Base-by-base conservation (phyloP, 148 eudicot genomes). In the Arctostaphylos glauca region DNA sequence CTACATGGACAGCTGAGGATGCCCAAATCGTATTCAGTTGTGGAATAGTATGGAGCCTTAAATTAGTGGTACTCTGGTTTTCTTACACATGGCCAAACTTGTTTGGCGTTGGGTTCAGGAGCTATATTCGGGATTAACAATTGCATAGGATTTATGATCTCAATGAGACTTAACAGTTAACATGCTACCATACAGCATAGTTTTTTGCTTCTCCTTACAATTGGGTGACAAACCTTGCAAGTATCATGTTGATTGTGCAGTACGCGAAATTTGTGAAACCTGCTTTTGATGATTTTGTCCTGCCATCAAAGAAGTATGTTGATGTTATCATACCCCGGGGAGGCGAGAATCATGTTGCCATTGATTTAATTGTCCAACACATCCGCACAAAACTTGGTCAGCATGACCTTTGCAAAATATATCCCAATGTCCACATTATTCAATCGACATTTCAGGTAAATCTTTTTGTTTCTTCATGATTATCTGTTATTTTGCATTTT, bases 321-420 rank as follows among this genome's bases (percentile, higher is more conserved):
- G 98, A 95, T 89, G 98, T 95, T 76, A 95, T 95, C 87, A 95
- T 95, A 82, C 98, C 98, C 64, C 91, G 97, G 74, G 98, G 98
- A 81, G 98, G 96, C 85, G 98, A 95, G 79, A 95, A 95, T 90
- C 98, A 93, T 83, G 98, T 95, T 67, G 98, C 98, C 25, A 88
- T 95, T 89, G 96, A 95, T 90, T 87, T 95, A 83, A 95, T 95
- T 83, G 98, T 95, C 78, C 97, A 95, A 59, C 98, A 95, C 85
- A 92, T 95, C 80, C 92, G 80, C 83, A 93, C 98, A 83, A 95
- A 95, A 90, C 97, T 95, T 85, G 98, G 97, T 70, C 93, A 90
- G 89, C 98, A 95, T 86, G 97, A 95, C 84, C 93, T 95, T 21
- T 95, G 97, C 91, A 94, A 95, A 91, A 87, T 95, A 60, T 94